Evolutionary conservation across 2,329 filamentous ascomycete genomes (phyloP), one percentile per base, ranked within the genome.

Genomic region (Botryotinia convoluta): DNA sequence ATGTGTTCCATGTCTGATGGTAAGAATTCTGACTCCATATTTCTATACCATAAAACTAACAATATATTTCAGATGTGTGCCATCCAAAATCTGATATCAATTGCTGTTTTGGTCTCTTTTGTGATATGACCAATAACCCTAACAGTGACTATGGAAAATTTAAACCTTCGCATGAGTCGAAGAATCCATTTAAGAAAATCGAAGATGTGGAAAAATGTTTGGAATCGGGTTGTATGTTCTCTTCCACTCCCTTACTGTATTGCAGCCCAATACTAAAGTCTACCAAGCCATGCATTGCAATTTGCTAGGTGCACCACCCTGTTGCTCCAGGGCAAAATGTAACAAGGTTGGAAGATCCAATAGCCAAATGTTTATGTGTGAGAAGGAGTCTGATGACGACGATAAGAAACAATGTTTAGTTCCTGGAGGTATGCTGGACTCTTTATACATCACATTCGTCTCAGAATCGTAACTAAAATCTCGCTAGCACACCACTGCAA

Each of bases 1-100:
- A 63, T 63, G 61, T 63, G 61, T 63, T 63, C 61, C 61, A 44
- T 44, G 61, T 63, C 61, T 32, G n/a, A 29, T 44, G 39, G 61
- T 63, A 29, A 44, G 39, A 44, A 44, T 1, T 22, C n/a, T 10
- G 1, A 7, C 7, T 44, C 16, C 0, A 45, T 0, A 12, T 63
- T 29, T 22, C 29, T 8, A 63, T 6, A 4, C 18, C n/a, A 37
- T 29, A 14, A 7, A 44, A n/a, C 61, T 63, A 5, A 63, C 39
- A n/a, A 22, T 2, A 32, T 29, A 22, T 6, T 63, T 7, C 18
- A 63, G 61, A 29, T 29, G n/a, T 44, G 10, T 63, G 61, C 5
- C 37, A 63, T 63, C 61, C 61, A 63, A 18, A 63, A 35, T 64
- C 42, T 3, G 42, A 64, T 8, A 45, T 64, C 4, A 64, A 64